Percentiles rank a stretch among this genome's conserved stretches.
These are phyloP conservation scores for Aplosporella prunicola DNA, from an alignment of 2,329 filamentous ascomycete genomes.

Conservation along the genomic window DNA sequence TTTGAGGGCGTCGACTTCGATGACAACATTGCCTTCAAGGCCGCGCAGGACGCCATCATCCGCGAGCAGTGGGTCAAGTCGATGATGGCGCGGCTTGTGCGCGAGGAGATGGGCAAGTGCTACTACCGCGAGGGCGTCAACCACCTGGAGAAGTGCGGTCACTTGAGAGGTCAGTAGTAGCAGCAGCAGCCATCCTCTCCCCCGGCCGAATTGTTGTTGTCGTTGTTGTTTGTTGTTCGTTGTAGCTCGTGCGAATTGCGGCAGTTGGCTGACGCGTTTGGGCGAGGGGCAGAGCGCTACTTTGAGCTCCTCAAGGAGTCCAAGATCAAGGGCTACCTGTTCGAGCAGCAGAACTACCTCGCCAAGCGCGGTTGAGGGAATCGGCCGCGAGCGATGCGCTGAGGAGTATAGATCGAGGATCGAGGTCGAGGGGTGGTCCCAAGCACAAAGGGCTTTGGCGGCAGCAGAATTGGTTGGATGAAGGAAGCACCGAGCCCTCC, in stretches of 20 bases:
- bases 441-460: no score
- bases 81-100: conserved; percentile 78
- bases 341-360: conserved; percentile 41
- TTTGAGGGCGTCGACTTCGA: conserved; percentile 85
- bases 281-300: conserved; percentile 55
- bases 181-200: not conserved
- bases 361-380: no score
- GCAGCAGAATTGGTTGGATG: no score
- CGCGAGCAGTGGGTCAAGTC: conserved; percentile 81
- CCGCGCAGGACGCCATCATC: conserved; percentile 71
- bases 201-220: no score
- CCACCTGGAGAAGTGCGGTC: conserved; percentile 78
- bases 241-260: not conserved
- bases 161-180: conserved; percentile 65
- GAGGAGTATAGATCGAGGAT: no score
- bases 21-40: conserved; percentile 70
- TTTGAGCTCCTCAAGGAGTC: conserved; percentile 66
- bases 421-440: no score
- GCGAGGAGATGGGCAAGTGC: conserved; percentile 78
- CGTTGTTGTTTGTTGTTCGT: not conserved
- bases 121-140: conserved; percentile 78
- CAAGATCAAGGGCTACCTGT: conserved; percentile 70
- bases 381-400: no score
- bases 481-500: no score
- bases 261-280: conserved; percentile 5